Conservation (phyloP, 345 rosid genomes). For the Salix caprea region DNA sequence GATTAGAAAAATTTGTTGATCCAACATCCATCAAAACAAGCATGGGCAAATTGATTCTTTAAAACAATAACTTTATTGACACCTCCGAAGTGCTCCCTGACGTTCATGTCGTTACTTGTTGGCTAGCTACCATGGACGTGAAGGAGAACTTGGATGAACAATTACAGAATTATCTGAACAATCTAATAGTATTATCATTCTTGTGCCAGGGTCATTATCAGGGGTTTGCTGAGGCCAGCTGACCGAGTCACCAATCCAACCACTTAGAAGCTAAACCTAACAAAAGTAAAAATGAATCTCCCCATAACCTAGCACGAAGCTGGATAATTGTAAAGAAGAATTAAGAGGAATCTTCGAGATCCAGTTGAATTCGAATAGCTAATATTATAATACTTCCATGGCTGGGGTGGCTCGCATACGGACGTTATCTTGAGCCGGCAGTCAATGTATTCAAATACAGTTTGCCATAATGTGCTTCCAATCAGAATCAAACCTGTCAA, state of each 20-base stretch:
- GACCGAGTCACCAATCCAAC: not conserved
- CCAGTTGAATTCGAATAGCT: not conserved
- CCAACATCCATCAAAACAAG: not conserved
- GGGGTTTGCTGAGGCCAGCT: not conserved
- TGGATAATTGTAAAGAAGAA: too few species aligned
- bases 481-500: too few species aligned
- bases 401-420: too few species aligned
- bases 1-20: not conserved
- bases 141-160: not conserved
- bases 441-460: not conserved
- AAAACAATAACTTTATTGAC: not conserved
- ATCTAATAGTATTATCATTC: not conserved
- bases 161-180: not conserved
- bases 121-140: not conserved
- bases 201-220: too few species aligned
- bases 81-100: not conserved
- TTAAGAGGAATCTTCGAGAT: not conserved
- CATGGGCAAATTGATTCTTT: slow-evolving; percentile 8
- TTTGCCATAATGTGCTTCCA: not conserved
- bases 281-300: not conserved
- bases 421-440: too few species aligned
- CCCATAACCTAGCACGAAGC: not conserved
- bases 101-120: not conserved
- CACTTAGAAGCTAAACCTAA: not conserved
- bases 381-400: not conserved